Percentiles rank a stretch among this genome's conserved stretches.
These are phyloP conservation scores for Berberis vulgaris DNA, from an alignment of 164 flowering plant species.

Conservation along the genomic window DNA sequence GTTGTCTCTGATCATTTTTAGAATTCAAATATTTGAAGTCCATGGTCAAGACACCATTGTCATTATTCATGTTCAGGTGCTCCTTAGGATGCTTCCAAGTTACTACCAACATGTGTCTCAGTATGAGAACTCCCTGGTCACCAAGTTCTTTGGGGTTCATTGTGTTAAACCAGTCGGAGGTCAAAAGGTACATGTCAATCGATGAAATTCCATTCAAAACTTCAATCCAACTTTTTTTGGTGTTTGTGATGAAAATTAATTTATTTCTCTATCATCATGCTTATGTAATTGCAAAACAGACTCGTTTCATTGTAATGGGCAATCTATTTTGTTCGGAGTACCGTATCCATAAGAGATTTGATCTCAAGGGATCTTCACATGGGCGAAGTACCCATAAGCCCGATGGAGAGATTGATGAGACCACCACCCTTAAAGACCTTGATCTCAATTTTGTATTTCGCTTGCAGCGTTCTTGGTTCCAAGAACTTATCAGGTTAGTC, in stretches of 20 bases:
- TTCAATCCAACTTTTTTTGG: not conserved
- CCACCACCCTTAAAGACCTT: slow-evolving; percentile 81
- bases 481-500: slow-evolving; percentile 68
- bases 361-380: slow-evolving; percentile 84
- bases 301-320: slow-evolving; percentile 84
- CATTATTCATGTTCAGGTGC: slow-evolving; percentile 44
- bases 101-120: slow-evolving; percentile 63
- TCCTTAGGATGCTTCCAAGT: slow-evolving; percentile 76
- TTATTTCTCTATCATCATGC: not conserved
- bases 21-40: not conserved
- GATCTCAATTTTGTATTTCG: slow-evolving; percentile 79
- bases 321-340: slow-evolving; percentile 82
- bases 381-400: slow-evolving; percentile 72
- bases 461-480: slow-evolving; percentile 54
- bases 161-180: slow-evolving; percentile 90
- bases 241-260: not conserved
- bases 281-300: slow-evolving; percentile 25
- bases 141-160: slow-evolving; percentile 80
- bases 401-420: slow-evolving; percentile 73
- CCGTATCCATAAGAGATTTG: slow-evolving; percentile 75
- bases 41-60: not conserved
- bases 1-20: too few species aligned
- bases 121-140: slow-evolving; percentile 69
- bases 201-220: not conserved
- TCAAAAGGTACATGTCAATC: slow-evolving; percentile 24